Percentiles rank a stretch among this genome's conserved stretches.
Conservation (phyloP, 352 stramenopile species). For the Pythium chondricola region DNA sequence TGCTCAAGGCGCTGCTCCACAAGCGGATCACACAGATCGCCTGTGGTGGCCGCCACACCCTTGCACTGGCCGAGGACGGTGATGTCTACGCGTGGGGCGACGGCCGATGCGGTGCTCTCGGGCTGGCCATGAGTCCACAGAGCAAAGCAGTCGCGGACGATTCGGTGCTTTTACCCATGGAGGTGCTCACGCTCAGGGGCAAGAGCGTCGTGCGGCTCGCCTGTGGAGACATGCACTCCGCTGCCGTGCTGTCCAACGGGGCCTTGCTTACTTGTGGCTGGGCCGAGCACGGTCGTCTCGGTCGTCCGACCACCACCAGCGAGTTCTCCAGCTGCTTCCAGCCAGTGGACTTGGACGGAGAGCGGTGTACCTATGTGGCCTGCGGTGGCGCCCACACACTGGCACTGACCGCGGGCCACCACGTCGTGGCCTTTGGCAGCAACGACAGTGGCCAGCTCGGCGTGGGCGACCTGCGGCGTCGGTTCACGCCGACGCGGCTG, state of each 20-base stretch:
- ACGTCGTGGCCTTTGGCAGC: conserved; percentile 48
- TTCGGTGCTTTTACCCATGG: conserved; percentile 32
- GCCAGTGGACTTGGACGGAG: conserved; percentile 18
- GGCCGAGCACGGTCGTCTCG: conserved; percentile 47
- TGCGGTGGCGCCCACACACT: conserved; percentile 64
- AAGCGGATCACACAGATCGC: conserved; percentile 55
- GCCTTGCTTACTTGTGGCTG: conserved; percentile 57
- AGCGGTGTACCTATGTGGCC: conserved; percentile 39
- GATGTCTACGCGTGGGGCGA: conserved; percentile 65
- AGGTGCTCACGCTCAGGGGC: conserved; percentile 39
- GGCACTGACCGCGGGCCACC: conserved; percentile 25
- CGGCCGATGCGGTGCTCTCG: conserved; percentile 42
- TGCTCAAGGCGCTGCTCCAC: conserved; percentile 42
- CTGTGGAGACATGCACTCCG: conserved; percentile 62
- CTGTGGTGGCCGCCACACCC: conserved; percentile 53
- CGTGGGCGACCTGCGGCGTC: conserved; percentile 49
- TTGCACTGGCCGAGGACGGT: conserved; percentile 55
- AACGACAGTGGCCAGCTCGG: conserved; percentile 59
- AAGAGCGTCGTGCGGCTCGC: conserved; percentile 32
- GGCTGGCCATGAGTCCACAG: conserved; percentile 33
- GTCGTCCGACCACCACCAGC: conserved; percentile 12
- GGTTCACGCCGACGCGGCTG: conserved; percentile 27
- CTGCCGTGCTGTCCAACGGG: conserved; percentile 33
- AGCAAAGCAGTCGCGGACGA: conserved; percentile 19
- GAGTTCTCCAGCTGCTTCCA: conserved; percentile 42